These are phyloP conservation scores for Trichomonascaceae sp. DNA, from an alignment of 1,139 yeast species.

Conservation along the genomic window DNA sequence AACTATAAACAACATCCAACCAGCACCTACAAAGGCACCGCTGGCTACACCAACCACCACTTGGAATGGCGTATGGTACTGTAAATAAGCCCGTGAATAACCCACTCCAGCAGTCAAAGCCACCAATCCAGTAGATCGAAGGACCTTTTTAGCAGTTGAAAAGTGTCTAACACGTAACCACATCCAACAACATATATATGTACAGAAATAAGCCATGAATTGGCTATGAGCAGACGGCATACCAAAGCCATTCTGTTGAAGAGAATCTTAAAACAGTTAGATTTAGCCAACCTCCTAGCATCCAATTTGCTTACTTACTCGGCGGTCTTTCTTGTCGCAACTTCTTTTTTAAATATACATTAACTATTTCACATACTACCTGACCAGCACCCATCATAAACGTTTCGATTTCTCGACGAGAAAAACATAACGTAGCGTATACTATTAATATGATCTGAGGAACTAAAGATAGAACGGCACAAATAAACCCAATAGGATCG, in stretches of 20 bases:
- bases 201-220: conserved; percentile 81
- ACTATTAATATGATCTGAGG: conserved; percentile 78
- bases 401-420: conserved; percentile 81
- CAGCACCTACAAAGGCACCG: conserved; percentile 55
- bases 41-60: conserved; percentile 64
- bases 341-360: conserved; percentile 58
- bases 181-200: conserved; percentile 53
- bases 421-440: conserved; percentile 75
- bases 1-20: conserved; percentile 51
- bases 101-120: conserved; percentile 48
- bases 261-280: background rate
- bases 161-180: conserved; percentile 38
- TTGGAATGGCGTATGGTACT: conserved; percentile 70
- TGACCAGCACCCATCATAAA: conserved; percentile 83
- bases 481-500: conserved; percentile 52
- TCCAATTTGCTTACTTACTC: conserved; percentile 22
- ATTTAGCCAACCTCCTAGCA: no score
- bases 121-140: conserved; percentile 23
- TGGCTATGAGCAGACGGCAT: conserved; percentile 98
- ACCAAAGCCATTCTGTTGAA: conserved; percentile 58
- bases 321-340: conserved; percentile 74
- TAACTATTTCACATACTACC: conserved; percentile 65
- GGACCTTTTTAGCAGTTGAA: conserved; percentile 25
- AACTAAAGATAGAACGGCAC: conserved; percentile 72
- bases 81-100: conserved; percentile 68